Conservation (phyloP, 1,284 basidiomycete genomes). For the Ceratobasidium theobromae region DNA sequence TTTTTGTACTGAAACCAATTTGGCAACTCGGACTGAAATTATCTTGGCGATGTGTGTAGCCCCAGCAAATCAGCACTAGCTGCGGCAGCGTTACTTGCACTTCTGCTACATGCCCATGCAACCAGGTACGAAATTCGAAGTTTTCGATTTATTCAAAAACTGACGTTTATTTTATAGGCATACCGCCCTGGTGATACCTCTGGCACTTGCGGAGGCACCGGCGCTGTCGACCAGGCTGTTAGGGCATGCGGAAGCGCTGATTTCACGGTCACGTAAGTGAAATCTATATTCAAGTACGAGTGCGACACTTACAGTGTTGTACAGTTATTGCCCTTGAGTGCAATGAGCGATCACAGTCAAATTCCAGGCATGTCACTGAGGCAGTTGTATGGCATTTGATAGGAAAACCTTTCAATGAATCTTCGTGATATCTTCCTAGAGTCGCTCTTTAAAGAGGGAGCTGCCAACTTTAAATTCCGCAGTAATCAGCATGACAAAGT, state of each 20-base stretch:
- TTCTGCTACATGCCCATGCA: slow-evolving; percentile 4
- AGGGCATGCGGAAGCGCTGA: neutral
- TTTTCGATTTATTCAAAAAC: neutral
- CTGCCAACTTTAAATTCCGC: too few species aligned
- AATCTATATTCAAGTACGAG: too few species aligned
- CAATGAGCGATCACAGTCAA: too few species aligned
- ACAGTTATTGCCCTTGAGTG: too few species aligned
- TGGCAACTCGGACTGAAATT: neutral
- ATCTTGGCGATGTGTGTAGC: neutral
- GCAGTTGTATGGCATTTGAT: too few species aligned
- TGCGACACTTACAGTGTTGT: too few species aligned
- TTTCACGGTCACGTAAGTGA: slow-evolving; percentile 14
- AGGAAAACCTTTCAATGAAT: too few species aligned
- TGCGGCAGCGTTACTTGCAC: neutral
- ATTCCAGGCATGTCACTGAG: too few species aligned
- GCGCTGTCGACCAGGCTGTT: slow-evolving; percentile 7
- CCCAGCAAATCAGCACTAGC: slow-evolving; percentile 4
- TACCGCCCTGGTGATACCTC: slow-evolving; percentile 5
- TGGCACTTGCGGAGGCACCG: slow-evolving; percentile 8
- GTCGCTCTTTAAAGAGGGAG: too few species aligned
- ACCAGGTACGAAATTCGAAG: neutral
- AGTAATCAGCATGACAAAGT: too few species aligned
- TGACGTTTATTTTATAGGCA: neutral
- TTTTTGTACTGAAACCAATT: neutral
- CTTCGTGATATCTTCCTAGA: too few species aligned